phyloP scores from a whole-genome alignment of 805 yeast species.

The Saccharomycopsis sp. region DNA sequence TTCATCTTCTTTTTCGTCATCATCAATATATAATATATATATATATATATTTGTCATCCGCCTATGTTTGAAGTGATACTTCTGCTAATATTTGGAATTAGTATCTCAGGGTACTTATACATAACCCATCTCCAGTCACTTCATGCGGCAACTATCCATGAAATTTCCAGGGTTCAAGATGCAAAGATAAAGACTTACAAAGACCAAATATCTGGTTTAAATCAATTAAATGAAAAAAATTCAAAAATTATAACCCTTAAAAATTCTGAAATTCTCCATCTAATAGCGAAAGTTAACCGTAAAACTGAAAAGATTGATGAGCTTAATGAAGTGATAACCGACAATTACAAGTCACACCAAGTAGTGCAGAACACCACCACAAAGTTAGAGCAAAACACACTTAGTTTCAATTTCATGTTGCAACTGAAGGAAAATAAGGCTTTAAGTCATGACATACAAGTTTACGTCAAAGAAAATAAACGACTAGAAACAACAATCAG shows the following conservation, averaged over 20 bases:
- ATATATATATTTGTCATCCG: too few relatives aligned
- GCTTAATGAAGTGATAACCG: neutral
- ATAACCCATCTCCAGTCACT: too few relatives aligned
- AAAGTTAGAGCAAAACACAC: conserved; percentile 9
- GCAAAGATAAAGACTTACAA: conserved; percentile 1
- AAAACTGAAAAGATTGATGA: conserved; percentile 5
- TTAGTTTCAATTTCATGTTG: conserved; percentile 11
- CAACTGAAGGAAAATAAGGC: conserved; percentile 14
- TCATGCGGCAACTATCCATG: too few relatives aligned
- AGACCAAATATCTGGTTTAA: neutral
- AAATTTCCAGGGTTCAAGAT: too few relatives aligned
- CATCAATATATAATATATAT: too few relatives aligned
- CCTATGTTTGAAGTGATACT: too few relatives aligned
- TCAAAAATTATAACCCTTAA: conserved; percentile 4
- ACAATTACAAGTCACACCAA: neutral
- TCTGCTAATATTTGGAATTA: too few relatives aligned
- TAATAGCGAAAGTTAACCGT: neutral
- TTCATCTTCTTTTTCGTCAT: too few relatives aligned
- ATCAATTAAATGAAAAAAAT: conserved; percentile 3
- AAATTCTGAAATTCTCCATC: conserved; percentile 6
- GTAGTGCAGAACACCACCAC: conserved; percentile 4
- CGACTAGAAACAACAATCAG: conserved; percentile 8
- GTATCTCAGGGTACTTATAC: too few relatives aligned
- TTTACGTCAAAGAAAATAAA: conserved; percentile 11
- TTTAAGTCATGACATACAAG: conserved; percentile 9